Evolutionary conservation across 2,329 filamentous ascomycete species (phyloP).

Genomic region (Pyrenochaeta sp.): DNA sequence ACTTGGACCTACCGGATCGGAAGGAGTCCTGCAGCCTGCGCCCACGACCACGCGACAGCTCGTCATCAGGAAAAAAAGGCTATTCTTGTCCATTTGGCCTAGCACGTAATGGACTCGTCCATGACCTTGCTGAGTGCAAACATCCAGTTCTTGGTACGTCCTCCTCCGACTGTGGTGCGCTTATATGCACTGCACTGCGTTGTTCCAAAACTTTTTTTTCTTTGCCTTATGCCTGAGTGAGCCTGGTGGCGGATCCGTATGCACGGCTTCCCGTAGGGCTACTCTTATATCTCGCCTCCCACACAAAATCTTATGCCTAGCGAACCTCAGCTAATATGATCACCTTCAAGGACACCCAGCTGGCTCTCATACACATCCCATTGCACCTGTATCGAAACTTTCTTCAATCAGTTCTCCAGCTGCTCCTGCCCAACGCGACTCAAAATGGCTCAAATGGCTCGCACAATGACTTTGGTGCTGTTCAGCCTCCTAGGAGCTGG

Average conservation of each 20-base stretch:
- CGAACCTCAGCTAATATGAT: conserved; percentile 45
- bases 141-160: conserved; percentile 58
- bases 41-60: conserved; percentile 37
- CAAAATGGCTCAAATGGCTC: conserved; percentile 36
- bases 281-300: conserved; percentile 42
- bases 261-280: conserved; percentile 36
- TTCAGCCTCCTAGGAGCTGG: conserved; percentile 51
- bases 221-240: conserved; percentile 31
- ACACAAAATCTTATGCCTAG: conserved; percentile 30
- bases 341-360: conserved; percentile 75
- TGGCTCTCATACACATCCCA: conserved; percentile 91
- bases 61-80: conserved; percentile 27
- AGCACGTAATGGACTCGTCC: conserved; percentile 53
- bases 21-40: conserved; percentile 36
- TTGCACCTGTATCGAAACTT: conserved; percentile 78
- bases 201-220: conserved; percentile 17
- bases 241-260: conserved; percentile 35
- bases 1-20: conserved; percentile 27
- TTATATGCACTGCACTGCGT: conserved; percentile 25
- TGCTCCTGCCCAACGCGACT: conserved; percentile 72
- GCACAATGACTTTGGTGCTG: conserved; percentile 39
- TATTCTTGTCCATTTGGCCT: conserved; percentile 41
- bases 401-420: conserved; percentile 83
- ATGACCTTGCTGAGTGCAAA: conserved; percentile 57
- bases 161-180: conserved; percentile 30